Percentiles rank a stretch among this genome's conserved stretches.
phyloP scores from a whole-genome alignment of 1,139 yeast genomes.

The Zhuliangozyma blackwelliae region DNA sequence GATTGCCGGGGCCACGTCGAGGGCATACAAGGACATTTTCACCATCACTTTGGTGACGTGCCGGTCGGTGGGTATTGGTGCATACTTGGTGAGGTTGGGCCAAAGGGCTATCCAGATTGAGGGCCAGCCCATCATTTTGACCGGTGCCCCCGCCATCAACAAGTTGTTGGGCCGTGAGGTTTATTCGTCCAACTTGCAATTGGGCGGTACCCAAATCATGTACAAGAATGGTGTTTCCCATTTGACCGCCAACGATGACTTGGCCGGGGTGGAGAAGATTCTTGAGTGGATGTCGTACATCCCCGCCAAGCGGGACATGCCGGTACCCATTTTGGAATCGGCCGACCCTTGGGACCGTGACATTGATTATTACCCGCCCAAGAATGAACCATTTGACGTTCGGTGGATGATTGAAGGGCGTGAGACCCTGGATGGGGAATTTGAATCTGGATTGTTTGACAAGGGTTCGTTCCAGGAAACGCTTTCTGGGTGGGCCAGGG shows the following conservation, averaged over 20 bases:
- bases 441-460: slow-evolving; percentile 86
- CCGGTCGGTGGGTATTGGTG: slow-evolving; percentile 99
- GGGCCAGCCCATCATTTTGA: slow-evolving; percentile 96
- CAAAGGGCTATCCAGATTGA: slow-evolving; percentile 98
- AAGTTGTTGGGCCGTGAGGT: slow-evolving; percentile 95
- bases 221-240: slow-evolving; percentile 97
- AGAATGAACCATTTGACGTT: slow-evolving; percentile 78
- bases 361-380: slow-evolving; percentile 73
- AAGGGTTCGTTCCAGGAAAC: slow-evolving; percentile 93
- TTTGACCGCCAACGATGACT: slow-evolving; percentile 89
- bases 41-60: slow-evolving; percentile 95
- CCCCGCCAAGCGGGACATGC: slow-evolving; percentile 86
- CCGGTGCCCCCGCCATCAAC: slow-evolving; percentile 99
- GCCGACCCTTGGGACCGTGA: slow-evolving; percentile 92
- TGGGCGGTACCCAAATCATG: slow-evolving; percentile 99
- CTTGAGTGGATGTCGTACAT: slow-evolving; percentile 95
- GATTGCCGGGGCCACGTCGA: slow-evolving; percentile 97
- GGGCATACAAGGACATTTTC: slow-evolving; percentile 95
- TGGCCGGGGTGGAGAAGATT: slow-evolving; percentile 93
- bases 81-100: slow-evolving; percentile 93
- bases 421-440: slow-evolving; percentile 57
- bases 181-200: slow-evolving; percentile 90
- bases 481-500: slow-evolving; percentile 97
- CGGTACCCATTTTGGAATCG: slow-evolving; percentile 84
- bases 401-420: slow-evolving; percentile 94